Evolutionary conservation across 805 yeast genomes (phyloP).

Genomic region (Schwanniomyces yamadae): DNA sequence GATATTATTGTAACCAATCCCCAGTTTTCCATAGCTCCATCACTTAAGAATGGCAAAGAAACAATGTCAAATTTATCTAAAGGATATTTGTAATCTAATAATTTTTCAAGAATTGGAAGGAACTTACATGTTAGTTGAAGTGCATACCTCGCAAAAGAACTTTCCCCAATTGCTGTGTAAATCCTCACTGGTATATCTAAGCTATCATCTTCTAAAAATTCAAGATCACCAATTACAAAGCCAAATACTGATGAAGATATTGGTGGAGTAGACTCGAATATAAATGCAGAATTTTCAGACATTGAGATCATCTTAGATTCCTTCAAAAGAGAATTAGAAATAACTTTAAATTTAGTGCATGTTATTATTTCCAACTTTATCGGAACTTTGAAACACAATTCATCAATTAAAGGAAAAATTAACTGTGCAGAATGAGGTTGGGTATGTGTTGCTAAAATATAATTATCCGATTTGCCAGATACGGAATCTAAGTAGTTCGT

Average conservation of each 20-base stretch:
- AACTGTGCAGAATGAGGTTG: constrained; percentile 65
- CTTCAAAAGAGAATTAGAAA: constrained; percentile 47
- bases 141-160: constrained; percentile 48
- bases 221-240: constrained; percentile 68
- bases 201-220: constrained; percentile 31
- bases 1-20: constrained; percentile 63
- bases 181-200: constrained; percentile 45
- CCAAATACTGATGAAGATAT: constrained; percentile 67
- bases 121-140: constrained; percentile 46
- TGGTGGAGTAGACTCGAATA: constrained; percentile 54
- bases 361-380: constrained; percentile 52
- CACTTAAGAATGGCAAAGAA: constrained; percentile 67
- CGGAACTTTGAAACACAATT: constrained; percentile 52
- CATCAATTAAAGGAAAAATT: constrained; percentile 72
- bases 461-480: constrained; percentile 49
- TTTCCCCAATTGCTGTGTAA: constrained; percentile 55
- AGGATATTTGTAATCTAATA: constrained; percentile 52
- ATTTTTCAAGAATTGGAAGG: constrained; percentile 47
- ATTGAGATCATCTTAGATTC: constrained; percentile 13
- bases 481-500: constrained; percentile 57
- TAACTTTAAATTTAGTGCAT: constrained; percentile 43
- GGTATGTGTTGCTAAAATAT: constrained; percentile 65
- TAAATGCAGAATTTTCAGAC: constrained; percentile 30
- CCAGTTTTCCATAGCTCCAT: constrained; percentile 82
- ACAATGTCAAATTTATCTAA: constrained; percentile 64